Conservation (phyloP, 495 filamentous ascomycete genomes). For the Pyrenula aspistea region DNA sequence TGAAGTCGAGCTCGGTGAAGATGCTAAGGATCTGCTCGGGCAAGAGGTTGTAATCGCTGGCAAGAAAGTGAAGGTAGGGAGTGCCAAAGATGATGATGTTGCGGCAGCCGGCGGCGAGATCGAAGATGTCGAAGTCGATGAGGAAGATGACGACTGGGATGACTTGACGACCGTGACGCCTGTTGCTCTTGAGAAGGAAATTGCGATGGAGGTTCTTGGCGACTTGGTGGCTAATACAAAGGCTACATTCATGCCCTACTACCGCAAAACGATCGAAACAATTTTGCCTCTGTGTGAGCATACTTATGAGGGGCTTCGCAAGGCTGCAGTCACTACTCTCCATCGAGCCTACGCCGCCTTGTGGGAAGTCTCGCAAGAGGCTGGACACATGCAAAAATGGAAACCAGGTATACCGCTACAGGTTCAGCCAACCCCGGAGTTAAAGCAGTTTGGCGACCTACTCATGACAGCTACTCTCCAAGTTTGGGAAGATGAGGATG, state of each 20-base stretch:
- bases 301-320: conserved; percentile 84
- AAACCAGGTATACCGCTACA: conserved; percentile 76
- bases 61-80: conserved; percentile 73
- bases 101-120: conserved; percentile 32
- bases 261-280: conserved; percentile 79
- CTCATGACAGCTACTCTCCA: conserved; percentile 74
- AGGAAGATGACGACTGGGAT: conserved; percentile 74
- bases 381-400: conserved; percentile 69
- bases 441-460: conserved; percentile 78
- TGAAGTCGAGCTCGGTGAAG: conserved; percentile 66
- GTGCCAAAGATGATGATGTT: conserved; percentile 40
- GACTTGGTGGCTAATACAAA: conserved; percentile 82
- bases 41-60: conserved; percentile 66
- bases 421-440: conserved; percentile 59
- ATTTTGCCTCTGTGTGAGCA: conserved; percentile 74
- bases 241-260: conserved; percentile 66
- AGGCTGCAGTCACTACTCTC: conserved; percentile 76
- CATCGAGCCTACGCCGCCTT: conserved; percentile 91
- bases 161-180: conserved; percentile 71
- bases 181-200: conserved; percentile 91
- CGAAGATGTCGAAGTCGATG: conserved; percentile 57
- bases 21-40: conserved; percentile 64
- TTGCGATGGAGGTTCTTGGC: conserved; percentile 86
- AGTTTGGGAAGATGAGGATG: conserved; percentile 79
- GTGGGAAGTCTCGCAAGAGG: conserved; percentile 76